These are phyloP conservation scores for Apiospora pterosperma DNA, from an alignment of 2,329 filamentous ascomycete species.

Conservation along the genomic window DNA sequence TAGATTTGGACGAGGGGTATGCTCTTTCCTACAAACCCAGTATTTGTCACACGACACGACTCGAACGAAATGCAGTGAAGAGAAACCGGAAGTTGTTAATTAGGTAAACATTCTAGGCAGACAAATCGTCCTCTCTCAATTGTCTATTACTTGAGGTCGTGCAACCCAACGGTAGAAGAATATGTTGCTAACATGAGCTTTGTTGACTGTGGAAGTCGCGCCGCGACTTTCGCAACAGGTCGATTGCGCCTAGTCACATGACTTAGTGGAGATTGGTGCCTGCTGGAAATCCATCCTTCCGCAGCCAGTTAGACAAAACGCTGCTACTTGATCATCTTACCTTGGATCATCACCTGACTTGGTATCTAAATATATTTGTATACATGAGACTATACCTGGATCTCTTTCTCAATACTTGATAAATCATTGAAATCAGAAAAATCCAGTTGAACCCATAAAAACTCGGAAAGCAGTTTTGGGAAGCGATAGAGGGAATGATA, in stretches of 20 bases:
- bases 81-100: no score
- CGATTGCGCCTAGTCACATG: constrained; percentile 1
- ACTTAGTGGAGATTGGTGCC: neutral
- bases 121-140: no score
- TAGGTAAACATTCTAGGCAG: no score
- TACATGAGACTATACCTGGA: neutral
- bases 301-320: neutral
- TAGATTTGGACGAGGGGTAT: neutral
- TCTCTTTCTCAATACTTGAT: neutral
- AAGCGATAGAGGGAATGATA: neutral
- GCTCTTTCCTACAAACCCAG: neutral
- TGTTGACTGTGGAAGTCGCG: constrained; percentile 1
- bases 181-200: neutral
- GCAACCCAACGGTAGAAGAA: neutral
- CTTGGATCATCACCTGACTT: no score
- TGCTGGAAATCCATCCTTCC: neutral
- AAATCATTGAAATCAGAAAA: no score
- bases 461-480: neutral
- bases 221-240: neutral
- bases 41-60: neutral
- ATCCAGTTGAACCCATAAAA: no score
- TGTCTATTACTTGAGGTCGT: neutral
- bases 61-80: neutral
- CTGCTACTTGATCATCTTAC: neutral
- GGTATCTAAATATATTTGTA: no score